A percentile compares a stretch with the other conserved stretches of the same genome.
These are phyloP conservation scores for Boletales sp. DNA, from an alignment of 768 basidiomycete species.

Conservation along the genomic window DNA sequence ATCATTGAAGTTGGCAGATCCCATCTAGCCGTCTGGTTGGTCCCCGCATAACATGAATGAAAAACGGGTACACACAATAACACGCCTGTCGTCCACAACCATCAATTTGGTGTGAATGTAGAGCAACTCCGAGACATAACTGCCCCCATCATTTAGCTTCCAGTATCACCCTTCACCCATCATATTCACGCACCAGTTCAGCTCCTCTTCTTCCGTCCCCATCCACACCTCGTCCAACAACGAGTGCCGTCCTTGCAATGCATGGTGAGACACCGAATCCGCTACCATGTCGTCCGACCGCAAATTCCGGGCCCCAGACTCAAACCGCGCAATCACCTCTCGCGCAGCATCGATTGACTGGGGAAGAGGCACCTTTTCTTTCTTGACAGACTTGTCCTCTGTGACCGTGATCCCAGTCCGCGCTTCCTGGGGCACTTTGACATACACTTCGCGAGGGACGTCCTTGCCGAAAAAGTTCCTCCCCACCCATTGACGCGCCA, in stretches of 20 bases:
- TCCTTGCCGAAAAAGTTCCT: conserved; percentile 34
- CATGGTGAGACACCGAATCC: conserved; percentile 81
- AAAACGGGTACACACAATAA: conserved; percentile 61
- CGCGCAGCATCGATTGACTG: conserved; percentile 62
- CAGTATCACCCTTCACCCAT: background rate
- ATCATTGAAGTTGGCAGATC: conserved; percentile 91
- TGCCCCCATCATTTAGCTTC: conserved; percentile 25
- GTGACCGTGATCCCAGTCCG: conserved; percentile 45
- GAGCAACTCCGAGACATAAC: conserved; percentile 75
- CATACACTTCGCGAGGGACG: conserved; percentile 48
- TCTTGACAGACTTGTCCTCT: conserved; percentile 52
- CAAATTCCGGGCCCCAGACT: conserved; percentile 54
- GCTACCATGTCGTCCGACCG: conserved; percentile 61
- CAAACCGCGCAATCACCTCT: conserved; percentile 65
- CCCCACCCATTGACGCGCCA: conserved; percentile 73
- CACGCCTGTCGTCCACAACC: conserved; percentile 90
- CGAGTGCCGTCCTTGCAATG: conserved; percentile 56
- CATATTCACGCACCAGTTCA: conserved; percentile 57
- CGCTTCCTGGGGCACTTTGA: conserved; percentile 54
- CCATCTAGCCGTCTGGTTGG: conserved; percentile 53
- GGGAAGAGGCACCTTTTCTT: conserved; percentile 67
- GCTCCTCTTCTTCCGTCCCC: conserved; percentile 80
- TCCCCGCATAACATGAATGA: background rate
- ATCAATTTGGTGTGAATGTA: conserved; percentile 90
- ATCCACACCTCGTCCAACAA: conserved; percentile 81